Percentiles rank a stretch among this genome's conserved stretches.
Conservation (phyloP, 139 green algal species). For the Pedinophyceae sp. region DNA sequence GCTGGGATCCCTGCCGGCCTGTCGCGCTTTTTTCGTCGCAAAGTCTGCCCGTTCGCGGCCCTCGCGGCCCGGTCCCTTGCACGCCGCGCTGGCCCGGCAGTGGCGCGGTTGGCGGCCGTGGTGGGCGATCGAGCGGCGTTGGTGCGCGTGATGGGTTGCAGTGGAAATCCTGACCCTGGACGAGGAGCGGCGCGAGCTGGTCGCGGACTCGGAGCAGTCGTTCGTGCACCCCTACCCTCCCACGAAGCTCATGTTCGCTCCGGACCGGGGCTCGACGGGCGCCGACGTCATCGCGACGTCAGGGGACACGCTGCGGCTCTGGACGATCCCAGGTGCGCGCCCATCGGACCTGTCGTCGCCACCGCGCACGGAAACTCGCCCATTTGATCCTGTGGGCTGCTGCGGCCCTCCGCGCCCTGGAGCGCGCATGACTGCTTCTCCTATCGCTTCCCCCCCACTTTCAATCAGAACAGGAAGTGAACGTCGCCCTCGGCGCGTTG, state of each 20-base stretch:
- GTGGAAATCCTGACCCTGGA: slow-evolving; percentile 28
- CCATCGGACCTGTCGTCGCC: no score
- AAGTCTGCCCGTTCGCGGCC: slow-evolving; percentile 11
- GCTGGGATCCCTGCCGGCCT: background rate
- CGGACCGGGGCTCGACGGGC: slow-evolving; percentile 27
- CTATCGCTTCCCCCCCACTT: no score
- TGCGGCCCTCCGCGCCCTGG: no score
- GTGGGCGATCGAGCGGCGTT: background rate
- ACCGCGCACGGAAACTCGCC: no score
- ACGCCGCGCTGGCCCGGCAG: background rate
- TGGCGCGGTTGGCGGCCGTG: background rate
- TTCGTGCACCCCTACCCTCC: slow-evolving; percentile 84
- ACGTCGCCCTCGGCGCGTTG: no score
- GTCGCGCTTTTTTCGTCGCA: background rate
- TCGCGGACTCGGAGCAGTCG: slow-evolving; percentile 29
- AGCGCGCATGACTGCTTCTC: no score
- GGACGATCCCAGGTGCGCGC: no score
- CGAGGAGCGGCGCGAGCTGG: slow-evolving; percentile 54
- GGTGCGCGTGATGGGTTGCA: slow-evolving; percentile 13
- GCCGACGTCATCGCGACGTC: slow-evolving; percentile 82
- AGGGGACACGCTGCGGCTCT: slow-evolving; percentile 82
- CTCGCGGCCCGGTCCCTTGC: background rate
- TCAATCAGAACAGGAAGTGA: slow-evolving; percentile 73
- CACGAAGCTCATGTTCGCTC: slow-evolving; percentile 87
- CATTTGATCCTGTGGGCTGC: no score